phyloP scores from a whole-genome alignment of 495 filamentous ascomycete genomes.

The Penicillium salamii region DNA sequence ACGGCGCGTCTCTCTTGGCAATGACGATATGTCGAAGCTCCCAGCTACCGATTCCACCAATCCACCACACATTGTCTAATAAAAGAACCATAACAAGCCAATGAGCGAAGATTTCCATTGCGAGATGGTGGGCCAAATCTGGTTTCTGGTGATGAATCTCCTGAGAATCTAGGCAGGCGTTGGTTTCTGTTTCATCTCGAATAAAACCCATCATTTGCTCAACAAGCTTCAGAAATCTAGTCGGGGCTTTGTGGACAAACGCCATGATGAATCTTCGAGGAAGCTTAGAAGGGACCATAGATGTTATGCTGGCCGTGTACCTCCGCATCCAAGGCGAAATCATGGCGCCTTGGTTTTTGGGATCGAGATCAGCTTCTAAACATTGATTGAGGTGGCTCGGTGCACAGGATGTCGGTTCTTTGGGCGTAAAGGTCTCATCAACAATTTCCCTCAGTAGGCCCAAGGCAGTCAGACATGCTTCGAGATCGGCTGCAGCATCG shows the following conservation, averaged over 20 bases:
- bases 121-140: constrained; percentile 27
- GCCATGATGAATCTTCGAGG: constrained; percentile 32
- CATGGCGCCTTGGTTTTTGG: constrained; percentile 1
- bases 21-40: constrained; percentile 26
- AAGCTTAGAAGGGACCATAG: constrained; percentile 21
- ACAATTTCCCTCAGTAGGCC: neutral
- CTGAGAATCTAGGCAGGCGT: constrained; percentile 2
- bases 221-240: constrained; percentile 20
- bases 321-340: constrained; percentile 26
- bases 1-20: constrained; percentile 15
- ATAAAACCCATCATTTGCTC: constrained; percentile 18
- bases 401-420: neutral
- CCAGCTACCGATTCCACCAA: constrained; percentile 33
- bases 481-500: neutral
- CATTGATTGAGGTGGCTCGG: neutral
- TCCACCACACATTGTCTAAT: constrained; percentile 45
- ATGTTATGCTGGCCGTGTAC: constrained; percentile 30
- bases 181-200: neutral
- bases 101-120: constrained; percentile 43
- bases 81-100: constrained; percentile 44
- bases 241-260: constrained; percentile 26
- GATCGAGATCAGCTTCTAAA: neutral
- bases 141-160: constrained; percentile 2
- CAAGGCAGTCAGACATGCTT: neutral
- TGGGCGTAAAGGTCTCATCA: constrained; percentile 2